Evolutionary conservation across 2,329 filamentous ascomycete species (phyloP), one percentile per base, ranked within the genome.

Genomic region (Phyllosticta paracitricarpa): DNA sequence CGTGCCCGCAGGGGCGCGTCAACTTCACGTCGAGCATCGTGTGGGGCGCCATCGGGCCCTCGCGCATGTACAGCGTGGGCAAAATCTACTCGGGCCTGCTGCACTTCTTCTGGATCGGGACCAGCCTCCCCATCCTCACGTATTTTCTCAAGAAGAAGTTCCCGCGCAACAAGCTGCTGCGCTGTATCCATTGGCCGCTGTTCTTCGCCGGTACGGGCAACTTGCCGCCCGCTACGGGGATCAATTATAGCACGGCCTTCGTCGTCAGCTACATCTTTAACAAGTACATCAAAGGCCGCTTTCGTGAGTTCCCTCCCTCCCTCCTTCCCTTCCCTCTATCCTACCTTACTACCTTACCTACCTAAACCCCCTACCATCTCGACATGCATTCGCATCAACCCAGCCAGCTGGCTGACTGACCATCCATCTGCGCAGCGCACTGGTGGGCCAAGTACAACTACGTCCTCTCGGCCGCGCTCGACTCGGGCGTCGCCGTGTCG

Each of bases 21-120:
- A 87, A 87, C 69, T 88, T 86, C 67, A 81, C 83, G 6, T 84
- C 85, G 0, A 86, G 83, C 0, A 82, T 88, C 30, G 87, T 87
- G 65, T 88, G 85, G 85, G 85, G 85, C 17, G 79, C 86, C 51
- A 81, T 88, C 62, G 84, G 84, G 1, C 85, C 81, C 0, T 70
- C 71, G 1, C 73, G 79, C 14, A 71, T 81, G 2, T 81, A 79
- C 68, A 77, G 74, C 4, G 70, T 70, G 14, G 79, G 79, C 4
- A 70, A 72, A 56, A 79, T 81, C 52, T 81, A 81, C 66, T 76
- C 74, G 2, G 67, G 71, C 0, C 68, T 82, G 24, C 67, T 81
- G 19, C 78, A 81, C 63, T 80, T 81, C 66, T 81, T 81, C 71
- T 81, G 78, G 76, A 77, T 82, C 24, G 80, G 76, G 54, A 54